Evolutionary conservation across 805 yeast species (phyloP).

Genomic region (Naumovozyma baii): DNA sequence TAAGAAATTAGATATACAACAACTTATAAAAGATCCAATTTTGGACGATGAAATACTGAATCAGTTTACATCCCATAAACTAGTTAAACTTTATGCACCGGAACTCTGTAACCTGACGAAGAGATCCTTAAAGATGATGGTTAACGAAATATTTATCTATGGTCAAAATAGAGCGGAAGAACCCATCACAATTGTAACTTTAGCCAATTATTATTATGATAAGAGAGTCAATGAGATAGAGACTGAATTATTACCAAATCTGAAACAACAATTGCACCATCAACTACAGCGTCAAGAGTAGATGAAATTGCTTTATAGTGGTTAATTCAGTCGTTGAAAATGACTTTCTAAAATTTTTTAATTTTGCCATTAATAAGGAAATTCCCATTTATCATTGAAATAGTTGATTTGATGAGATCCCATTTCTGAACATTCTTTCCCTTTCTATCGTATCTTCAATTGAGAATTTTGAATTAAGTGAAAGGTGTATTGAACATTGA

Average conservation of each 20-base stretch:
- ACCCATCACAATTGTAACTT: slow-evolving; percentile 14
- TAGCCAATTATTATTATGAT: slow-evolving; percentile 25
- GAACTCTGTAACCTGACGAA: slow-evolving; percentile 15
- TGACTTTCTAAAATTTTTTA: too few relatives aligned
- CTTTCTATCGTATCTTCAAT: too few relatives aligned
- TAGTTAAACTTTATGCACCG: slow-evolving; percentile 20
- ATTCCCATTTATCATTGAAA: not conserved
- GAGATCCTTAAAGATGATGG: slow-evolving; percentile 15
- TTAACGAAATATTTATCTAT: slow-evolving; percentile 15
- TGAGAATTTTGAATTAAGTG: too few relatives aligned
- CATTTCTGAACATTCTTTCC: too few relatives aligned
- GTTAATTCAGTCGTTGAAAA: too few relatives aligned
- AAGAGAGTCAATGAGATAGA: slow-evolving; percentile 19
- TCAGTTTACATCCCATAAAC: slow-evolving; percentile 16
- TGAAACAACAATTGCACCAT: slow-evolving; percentile 10
- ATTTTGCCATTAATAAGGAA: not conserved
- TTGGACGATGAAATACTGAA: slow-evolving; percentile 17
- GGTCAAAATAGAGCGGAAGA: slow-evolving; percentile 2
- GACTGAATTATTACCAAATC: slow-evolving; percentile 13
- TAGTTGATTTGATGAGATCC: not conserved
- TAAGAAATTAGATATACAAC: slow-evolving; percentile 9
- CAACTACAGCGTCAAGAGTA: not conserved
- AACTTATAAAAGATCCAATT: slow-evolving; percentile 19
- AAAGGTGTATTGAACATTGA: too few relatives aligned
- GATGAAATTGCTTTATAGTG: too few relatives aligned